phyloP scores from a whole-genome alignment of 176 grass and related monocot species.

The Oryza nivara region DNA sequence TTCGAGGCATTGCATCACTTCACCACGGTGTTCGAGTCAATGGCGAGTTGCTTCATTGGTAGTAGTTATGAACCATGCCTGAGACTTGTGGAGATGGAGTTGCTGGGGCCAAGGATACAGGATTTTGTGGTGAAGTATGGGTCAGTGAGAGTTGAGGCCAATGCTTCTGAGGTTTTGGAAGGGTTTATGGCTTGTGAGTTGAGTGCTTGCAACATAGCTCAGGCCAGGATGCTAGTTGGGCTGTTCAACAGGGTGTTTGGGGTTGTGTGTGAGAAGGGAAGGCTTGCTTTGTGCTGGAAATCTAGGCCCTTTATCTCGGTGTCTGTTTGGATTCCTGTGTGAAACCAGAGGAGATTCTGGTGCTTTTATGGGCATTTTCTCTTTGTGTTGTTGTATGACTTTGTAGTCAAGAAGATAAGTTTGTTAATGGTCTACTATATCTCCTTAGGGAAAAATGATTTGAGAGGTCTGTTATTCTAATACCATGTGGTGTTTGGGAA shows the following conservation, averaged over 20 bases:
- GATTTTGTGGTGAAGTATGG: slow-evolving; percentile 46
- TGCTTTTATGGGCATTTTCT: neutral
- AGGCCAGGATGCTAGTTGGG: slow-evolving; percentile 56
- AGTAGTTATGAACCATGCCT: slow-evolving; percentile 11
- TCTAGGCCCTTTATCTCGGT: slow-evolving; percentile 52
- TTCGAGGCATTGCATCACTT: slow-evolving; percentile 67
- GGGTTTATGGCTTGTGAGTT: slow-evolving; percentile 39
- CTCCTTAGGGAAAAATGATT: neutral
- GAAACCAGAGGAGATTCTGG: slow-evolving; percentile 17
- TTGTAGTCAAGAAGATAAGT: neutral
- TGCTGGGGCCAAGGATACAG: slow-evolving; percentile 60
- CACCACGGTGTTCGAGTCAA: slow-evolving; percentile 42
- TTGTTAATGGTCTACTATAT: neutral
- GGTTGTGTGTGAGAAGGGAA: slow-evolving; percentile 41
- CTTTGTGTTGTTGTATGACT: neutral
- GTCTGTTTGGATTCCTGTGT: slow-evolving; percentile 44
- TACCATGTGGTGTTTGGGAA: too few relatives aligned
- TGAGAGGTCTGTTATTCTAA: too few relatives aligned
- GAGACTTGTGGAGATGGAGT: slow-evolving; percentile 53
- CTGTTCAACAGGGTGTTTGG: slow-evolving; percentile 47
- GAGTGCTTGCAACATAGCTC: slow-evolving; percentile 50
- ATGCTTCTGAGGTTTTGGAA: slow-evolving; percentile 20
- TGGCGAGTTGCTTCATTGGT: slow-evolving; percentile 43
- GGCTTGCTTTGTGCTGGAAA: slow-evolving; percentile 66
- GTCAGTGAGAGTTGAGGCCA: slow-evolving; percentile 14